phyloP scores from a whole-genome alignment of 805 yeast genomes.

The Priceomyces melissophilus region DNA sequence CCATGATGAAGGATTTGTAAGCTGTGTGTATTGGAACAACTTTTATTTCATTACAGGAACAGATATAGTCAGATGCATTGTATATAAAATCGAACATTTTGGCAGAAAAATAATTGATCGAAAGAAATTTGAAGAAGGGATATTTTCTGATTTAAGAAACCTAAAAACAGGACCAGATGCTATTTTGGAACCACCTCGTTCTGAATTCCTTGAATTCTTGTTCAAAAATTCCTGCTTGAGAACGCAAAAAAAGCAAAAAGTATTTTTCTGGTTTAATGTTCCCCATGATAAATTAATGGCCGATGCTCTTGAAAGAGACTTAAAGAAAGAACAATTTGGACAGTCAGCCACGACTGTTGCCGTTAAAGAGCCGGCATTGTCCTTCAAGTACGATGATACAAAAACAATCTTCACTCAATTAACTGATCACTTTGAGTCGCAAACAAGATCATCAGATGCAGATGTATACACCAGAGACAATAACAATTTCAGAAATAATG shows the following conservation, averaged over 20 bases:
- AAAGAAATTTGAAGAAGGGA: slow-evolving; percentile 95
- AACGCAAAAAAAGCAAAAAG: slow-evolving; percentile 96
- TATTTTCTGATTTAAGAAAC: slow-evolving; percentile 84
- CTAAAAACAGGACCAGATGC: slow-evolving; percentile 87
- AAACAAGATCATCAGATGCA: slow-evolving; percentile 5
- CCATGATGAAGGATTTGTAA: slow-evolving; percentile 87
- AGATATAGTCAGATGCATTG: slow-evolving; percentile 88
- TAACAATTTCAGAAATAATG: slow-evolving; percentile 14
- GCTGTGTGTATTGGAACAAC: slow-evolving; percentile 90
- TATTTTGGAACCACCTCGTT: slow-evolving; percentile 79
- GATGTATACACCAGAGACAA: slow-evolving; percentile 7
- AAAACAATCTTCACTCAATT: slow-evolving; percentile 55
- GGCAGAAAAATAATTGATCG: slow-evolving; percentile 83
- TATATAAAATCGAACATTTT: slow-evolving; percentile 83
- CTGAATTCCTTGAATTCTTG: slow-evolving; percentile 77
- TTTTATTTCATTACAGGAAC: slow-evolving; percentile 91
- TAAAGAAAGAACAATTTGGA: slow-evolving; percentile 65
- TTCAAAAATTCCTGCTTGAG: slow-evolving; percentile 84
- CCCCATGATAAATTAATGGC: slow-evolving; percentile 90
- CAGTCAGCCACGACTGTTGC: slow-evolving; percentile 74
- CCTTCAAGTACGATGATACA: slow-evolving; percentile 63
- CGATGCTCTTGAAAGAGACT: slow-evolving; percentile 90
- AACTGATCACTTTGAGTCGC: slow-evolving; percentile 27
- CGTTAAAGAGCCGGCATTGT: slow-evolving; percentile 70
- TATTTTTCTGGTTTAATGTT: slow-evolving; percentile 94